These are phyloP conservation scores for Dendrobium officinale DNA, from an alignment of 106 monocot genomes.

Conservation along the genomic window DNA sequence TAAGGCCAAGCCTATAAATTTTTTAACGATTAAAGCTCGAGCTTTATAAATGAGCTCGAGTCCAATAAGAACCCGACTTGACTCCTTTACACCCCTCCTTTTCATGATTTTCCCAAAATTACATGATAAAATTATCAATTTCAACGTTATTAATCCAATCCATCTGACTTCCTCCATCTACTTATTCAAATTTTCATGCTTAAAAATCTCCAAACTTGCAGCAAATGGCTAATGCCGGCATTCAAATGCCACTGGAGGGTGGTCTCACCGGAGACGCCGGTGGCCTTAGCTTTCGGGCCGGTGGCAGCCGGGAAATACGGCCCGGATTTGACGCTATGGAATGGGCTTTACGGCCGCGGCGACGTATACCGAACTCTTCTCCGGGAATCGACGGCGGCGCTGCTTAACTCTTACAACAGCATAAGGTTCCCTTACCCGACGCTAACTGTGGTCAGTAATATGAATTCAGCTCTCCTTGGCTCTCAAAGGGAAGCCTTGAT, in stretches of 20 bases:
- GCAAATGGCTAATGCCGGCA: conserved; percentile 56
- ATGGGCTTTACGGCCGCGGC: conserved; percentile 39
- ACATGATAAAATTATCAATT: too few species aligned
- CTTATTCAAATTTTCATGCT: too few species aligned
- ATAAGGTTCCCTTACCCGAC: conserved; percentile 31
- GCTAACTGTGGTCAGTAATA: conserved; percentile 20
- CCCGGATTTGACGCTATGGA: conserved; percentile 36
- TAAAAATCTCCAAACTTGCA: conserved; percentile 1
- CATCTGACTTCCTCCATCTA: too few species aligned
- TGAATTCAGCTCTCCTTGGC: conserved; percentile 46
- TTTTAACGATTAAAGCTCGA: too few species aligned
- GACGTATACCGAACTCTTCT: conserved; percentile 48
- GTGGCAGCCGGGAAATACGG: conserved; percentile 47
- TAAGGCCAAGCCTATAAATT: too few species aligned
- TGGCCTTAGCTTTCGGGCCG: conserved; percentile 45
- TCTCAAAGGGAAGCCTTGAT: conserved; percentile 24
- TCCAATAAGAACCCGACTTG: too few species aligned
- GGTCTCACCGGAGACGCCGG: conserved; percentile 40
- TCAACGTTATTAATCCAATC: too few species aligned
- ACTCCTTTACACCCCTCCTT: too few species aligned
- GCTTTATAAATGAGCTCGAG: too few species aligned
- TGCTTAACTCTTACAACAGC: conserved; percentile 62
- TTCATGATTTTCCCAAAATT: too few species aligned
- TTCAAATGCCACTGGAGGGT: conserved; percentile 61
- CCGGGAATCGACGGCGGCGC: conserved; percentile 41